Evolutionary conservation across 768 basidiomycete genomes (phyloP).

Genomic region (Serendipita sp.): DNA sequence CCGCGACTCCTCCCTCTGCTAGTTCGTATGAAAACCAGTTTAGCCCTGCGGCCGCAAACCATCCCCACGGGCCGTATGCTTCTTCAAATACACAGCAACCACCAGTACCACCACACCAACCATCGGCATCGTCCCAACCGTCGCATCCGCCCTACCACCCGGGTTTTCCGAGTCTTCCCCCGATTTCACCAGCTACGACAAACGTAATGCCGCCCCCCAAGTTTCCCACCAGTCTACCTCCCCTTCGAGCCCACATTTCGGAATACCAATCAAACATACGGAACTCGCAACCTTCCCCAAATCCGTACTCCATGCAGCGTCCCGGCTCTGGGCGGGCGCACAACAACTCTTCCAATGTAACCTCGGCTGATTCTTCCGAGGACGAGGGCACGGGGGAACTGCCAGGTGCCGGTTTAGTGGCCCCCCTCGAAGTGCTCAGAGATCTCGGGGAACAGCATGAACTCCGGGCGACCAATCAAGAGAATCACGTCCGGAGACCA

Average conservation of each 20-base stretch:
- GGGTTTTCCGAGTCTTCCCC: conserved; percentile 6
- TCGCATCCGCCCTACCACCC: conserved; percentile 6
- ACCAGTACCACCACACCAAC: not conserved
- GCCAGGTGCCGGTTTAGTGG: conserved; percentile 65
- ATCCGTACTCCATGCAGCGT: not conserved
- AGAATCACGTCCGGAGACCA: conserved; percentile 40
- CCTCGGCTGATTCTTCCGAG: conserved; percentile 70
- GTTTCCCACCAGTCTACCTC: not conserved
- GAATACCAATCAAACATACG: conserved; percentile 6
- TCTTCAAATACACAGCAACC: not conserved
- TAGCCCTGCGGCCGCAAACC: not conserved
- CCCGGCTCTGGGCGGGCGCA: conserved; percentile 5
- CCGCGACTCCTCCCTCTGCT: not conserved
- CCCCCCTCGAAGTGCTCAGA: conserved; percentile 73
- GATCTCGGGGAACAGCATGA: conserved; percentile 69
- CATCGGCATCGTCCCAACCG: not conserved
- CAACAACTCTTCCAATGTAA: conserved; percentile 38
- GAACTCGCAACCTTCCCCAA: not conserved
- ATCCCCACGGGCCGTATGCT: conserved; percentile 2
- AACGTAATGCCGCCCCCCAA: not conserved
- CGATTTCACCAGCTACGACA: conserved; percentile 7
- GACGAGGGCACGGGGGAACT: conserved; percentile 50
- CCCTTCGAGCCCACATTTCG: conserved; percentile 5
- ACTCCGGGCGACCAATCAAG: conserved; percentile 47
- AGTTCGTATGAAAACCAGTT: conserved; percentile 4